Percentiles rank a stretch among this genome's conserved stretches.
Evolutionary conservation across 2,329 filamentous ascomycete species (phyloP).

Genomic region (Taxawa tesnikishii): DNA sequence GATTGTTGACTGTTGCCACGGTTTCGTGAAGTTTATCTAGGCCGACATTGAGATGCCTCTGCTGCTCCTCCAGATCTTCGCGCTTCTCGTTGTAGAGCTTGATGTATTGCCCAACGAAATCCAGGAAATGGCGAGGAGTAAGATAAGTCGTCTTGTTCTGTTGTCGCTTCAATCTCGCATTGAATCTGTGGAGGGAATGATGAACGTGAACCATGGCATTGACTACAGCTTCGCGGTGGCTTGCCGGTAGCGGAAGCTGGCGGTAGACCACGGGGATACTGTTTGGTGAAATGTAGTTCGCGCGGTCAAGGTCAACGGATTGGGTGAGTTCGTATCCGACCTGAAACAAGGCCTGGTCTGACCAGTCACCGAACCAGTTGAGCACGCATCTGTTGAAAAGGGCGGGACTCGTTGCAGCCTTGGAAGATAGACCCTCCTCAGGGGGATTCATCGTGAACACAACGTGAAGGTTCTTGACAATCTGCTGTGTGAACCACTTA

Average conservation of each 20-base stretch:
- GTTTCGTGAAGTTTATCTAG: slow-evolving; percentile 95
- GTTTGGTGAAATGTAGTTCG: slow-evolving; percentile 75
- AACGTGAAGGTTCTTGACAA: slow-evolving; percentile 96
- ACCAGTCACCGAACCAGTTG: slow-evolving; percentile 99
- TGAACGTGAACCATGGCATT: slow-evolving; percentile 99
- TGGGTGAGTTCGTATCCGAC: slow-evolving; percentile 92
- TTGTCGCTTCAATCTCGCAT: slow-evolving; percentile 75
- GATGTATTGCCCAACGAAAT: slow-evolving; percentile 96
- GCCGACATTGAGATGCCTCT: slow-evolving; percentile 95
- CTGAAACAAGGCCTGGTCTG: slow-evolving; percentile 96
- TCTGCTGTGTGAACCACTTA: slow-evolving; percentile 99
- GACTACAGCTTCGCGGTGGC: slow-evolving; percentile 81
- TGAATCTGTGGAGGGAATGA: slow-evolving; percentile 85
- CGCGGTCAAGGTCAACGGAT: slow-evolving; percentile 85
- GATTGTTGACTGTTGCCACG: slow-evolving; percentile 89
- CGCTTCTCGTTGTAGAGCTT: slow-evolving; percentile 97
- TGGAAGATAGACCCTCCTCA: slow-evolving; percentile 85
- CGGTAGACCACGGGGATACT: slow-evolving; percentile 89
- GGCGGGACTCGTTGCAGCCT: slow-evolving; percentile 93
- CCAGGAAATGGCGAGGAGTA: slow-evolving; percentile 91
- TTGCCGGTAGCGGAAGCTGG: slow-evolving; percentile 69
- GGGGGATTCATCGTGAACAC: slow-evolving; percentile 99
- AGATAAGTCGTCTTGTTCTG: slow-evolving; percentile 88
- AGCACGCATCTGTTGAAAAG: slow-evolving; percentile 99
- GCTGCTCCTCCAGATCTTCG: slow-evolving; percentile 95